phyloP scores from a whole-genome alignment of 2,329 filamentous ascomycete genomes.

The Zymoseptoria ardabiliae region DNA sequence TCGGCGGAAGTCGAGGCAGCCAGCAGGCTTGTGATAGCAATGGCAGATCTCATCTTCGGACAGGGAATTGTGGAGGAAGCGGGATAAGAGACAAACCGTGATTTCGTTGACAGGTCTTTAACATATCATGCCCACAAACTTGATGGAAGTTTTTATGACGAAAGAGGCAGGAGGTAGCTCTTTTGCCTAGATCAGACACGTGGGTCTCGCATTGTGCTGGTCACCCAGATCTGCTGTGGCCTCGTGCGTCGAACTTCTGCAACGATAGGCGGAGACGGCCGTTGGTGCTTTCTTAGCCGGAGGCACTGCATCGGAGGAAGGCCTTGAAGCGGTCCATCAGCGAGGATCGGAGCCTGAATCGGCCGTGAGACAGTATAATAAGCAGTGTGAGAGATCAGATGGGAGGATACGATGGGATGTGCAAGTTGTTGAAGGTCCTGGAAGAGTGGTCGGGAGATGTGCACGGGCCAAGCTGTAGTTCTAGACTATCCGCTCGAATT shows the following conservation, averaged over 20 bases:
- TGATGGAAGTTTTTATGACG: conserved; percentile 21
- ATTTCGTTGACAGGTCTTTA: conserved; percentile 17
- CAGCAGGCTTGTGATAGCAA: conserved; percentile 9
- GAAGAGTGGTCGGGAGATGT: too few relatives aligned
- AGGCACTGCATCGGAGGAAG: not conserved
- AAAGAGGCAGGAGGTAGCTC: conserved; percentile 2
- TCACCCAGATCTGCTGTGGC: conserved; percentile 8
- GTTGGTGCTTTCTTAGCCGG: not conserved
- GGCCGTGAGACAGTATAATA: not conserved
- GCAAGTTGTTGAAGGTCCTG: too few relatives aligned
- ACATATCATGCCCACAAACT: conserved; percentile 34
- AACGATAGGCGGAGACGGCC: conserved; percentile 14
- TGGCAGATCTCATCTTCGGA: conserved; percentile 14
- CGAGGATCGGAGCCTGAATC: not conserved
- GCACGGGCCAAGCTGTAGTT: too few relatives aligned
- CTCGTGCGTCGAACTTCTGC: conserved; percentile 16
- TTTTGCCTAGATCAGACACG: not conserved
- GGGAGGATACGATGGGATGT: too few relatives aligned
- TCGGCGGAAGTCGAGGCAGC: conserved; percentile 26
- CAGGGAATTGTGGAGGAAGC: not conserved
- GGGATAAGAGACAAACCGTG: not conserved
- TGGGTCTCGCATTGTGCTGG: not conserved
- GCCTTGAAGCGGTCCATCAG: not conserved
- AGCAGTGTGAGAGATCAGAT: not conserved
- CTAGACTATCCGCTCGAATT: too few relatives aligned